Conservation (phyloP, 768 basidiomycete species). For the Amanita jacksonii region DNA sequence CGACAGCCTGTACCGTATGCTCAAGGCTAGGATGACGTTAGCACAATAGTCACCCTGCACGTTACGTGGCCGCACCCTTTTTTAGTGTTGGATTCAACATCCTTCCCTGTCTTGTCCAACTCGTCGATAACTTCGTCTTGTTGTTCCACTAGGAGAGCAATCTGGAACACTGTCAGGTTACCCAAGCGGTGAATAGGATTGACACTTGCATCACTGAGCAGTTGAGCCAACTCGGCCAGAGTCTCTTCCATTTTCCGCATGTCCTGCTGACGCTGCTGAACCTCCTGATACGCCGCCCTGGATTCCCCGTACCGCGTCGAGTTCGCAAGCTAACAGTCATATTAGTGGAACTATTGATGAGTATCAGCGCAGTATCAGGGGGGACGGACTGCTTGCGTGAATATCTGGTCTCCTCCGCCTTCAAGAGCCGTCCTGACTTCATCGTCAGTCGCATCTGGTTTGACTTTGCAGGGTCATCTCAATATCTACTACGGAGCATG, state of each 20-base stretch:
- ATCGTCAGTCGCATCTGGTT: constrained; percentile 77
- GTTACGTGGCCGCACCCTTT: constrained; percentile 42
- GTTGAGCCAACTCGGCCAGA: constrained; percentile 76
- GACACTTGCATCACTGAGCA: constrained; percentile 68
- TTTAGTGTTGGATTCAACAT: constrained; percentile 60
- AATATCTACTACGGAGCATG: background rate
- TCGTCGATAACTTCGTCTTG: constrained; percentile 66
- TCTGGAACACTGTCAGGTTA: constrained; percentile 30
- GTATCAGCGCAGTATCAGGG: constrained; percentile 4
- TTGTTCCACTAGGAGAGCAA: constrained; percentile 69
- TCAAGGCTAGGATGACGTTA: constrained; percentile 32
- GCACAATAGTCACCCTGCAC: background rate
- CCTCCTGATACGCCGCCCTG: constrained; percentile 74
- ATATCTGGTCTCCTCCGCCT: constrained; percentile 59
- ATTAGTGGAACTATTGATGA: background rate
- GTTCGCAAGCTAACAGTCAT: constrained; percentile 43
- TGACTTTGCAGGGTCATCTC: constrained; percentile 38
- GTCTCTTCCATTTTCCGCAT: constrained; percentile 81
- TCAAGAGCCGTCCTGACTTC: constrained; percentile 68
- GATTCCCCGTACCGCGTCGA: constrained; percentile 83
- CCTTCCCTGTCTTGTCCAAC: constrained; percentile 52
- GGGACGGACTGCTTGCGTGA: constrained; percentile 56
- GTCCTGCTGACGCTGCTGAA: constrained; percentile 82
- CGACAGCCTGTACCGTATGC: constrained; percentile 59
- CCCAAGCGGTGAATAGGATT: background rate